Percentiles rank a stretch among this genome's conserved stretches.
These are phyloP conservation scores for Tetrastigma voinierianum DNA, from an alignment of 164 flowering plant species.

Conservation along the genomic window DNA sequence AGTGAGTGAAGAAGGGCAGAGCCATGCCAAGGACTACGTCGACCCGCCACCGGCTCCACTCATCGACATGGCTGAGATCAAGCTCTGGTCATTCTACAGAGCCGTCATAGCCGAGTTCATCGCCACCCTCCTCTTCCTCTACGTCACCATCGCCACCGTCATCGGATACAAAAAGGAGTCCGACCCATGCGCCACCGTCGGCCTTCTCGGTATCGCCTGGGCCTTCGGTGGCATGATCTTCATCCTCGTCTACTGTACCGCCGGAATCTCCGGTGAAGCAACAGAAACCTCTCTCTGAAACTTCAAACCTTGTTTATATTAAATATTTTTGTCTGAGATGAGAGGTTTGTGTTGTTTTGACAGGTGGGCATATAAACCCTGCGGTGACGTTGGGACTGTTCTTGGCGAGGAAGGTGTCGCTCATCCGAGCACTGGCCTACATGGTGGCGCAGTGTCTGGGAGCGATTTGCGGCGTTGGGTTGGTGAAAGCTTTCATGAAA, in stretches of 20 bases:
- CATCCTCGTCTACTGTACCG: slow-evolving; percentile 74
- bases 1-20: slow-evolving; percentile 44
- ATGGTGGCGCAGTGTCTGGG: slow-evolving; percentile 67
- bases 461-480: slow-evolving; percentile 64
- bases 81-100: slow-evolving; percentile 76
- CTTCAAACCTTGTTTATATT: background rate
- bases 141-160: slow-evolving; percentile 66
- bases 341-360: background rate
- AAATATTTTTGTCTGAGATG: slow-evolving; percentile 5
- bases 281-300: background rate
- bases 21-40: slow-evolving; percentile 53
- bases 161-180: slow-evolving; percentile 57
- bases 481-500: slow-evolving; percentile 69
- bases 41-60: slow-evolving; percentile 83
- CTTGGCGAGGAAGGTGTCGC: slow-evolving; percentile 62
- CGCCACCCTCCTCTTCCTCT: slow-evolving; percentile 75
- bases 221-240: slow-evolving; percentile 82
- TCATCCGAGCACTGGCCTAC: slow-evolving; percentile 58
- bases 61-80: slow-evolving; percentile 51
- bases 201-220: slow-evolving; percentile 78
- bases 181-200: slow-evolving; percentile 59
- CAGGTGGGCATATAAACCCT: slow-evolving; percentile 68
- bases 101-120: slow-evolving; percentile 76
- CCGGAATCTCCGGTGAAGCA: slow-evolving; percentile 66
- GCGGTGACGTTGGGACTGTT: slow-evolving; percentile 69